Percentiles rank a stretch among this genome's conserved stretches.
Conservation (phyloP, 176 grass and related monocot species). For the Triticum monococcum region DNA sequence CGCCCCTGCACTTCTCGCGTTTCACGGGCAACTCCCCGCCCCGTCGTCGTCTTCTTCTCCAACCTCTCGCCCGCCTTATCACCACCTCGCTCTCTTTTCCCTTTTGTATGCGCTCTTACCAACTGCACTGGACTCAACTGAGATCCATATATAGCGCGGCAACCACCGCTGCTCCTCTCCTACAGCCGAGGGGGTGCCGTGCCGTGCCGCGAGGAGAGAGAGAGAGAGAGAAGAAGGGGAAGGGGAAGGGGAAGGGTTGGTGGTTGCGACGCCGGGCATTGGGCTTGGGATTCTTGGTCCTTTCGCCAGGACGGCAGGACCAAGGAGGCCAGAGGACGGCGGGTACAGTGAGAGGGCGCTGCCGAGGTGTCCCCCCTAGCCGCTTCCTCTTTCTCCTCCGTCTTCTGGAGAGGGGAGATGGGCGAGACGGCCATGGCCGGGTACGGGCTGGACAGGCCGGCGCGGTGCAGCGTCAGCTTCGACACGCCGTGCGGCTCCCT, state of each 20-base stretch:
- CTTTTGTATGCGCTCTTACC: conserved; percentile 14
- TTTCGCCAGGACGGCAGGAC: conserved; percentile 16
- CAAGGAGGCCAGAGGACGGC: background rate
- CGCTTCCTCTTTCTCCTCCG: conserved; percentile 34
- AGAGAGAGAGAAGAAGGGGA: background rate
- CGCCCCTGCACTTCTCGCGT: background rate
- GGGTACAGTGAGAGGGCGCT: background rate
- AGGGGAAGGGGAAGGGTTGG: conserved; percentile 13
- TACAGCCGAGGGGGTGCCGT: conserved; percentile 20
- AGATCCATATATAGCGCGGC: conserved; percentile 51
- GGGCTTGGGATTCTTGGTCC: conserved; percentile 24
- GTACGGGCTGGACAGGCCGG: conserved; percentile 36
- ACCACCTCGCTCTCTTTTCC: conserved; percentile 21
- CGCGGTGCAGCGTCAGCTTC: conserved; percentile 59
- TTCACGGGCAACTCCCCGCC: conserved; percentile 13
- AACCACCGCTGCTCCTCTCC: conserved; percentile 29
- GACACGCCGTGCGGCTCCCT: conserved; percentile 75
- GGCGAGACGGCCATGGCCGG: conserved; percentile 58
- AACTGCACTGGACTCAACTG: conserved; percentile 24
- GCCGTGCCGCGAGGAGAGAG: background rate
- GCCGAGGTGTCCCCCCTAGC: background rate
- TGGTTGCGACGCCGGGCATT: background rate
- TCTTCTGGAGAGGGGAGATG: conserved; percentile 40
- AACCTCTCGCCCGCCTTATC: conserved; percentile 32
- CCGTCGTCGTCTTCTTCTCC: conserved; percentile 5